These are phyloP conservation scores for Malus hybrid DNA, from an alignment of 331 rosid species.

Conservation along the genomic window DNA sequence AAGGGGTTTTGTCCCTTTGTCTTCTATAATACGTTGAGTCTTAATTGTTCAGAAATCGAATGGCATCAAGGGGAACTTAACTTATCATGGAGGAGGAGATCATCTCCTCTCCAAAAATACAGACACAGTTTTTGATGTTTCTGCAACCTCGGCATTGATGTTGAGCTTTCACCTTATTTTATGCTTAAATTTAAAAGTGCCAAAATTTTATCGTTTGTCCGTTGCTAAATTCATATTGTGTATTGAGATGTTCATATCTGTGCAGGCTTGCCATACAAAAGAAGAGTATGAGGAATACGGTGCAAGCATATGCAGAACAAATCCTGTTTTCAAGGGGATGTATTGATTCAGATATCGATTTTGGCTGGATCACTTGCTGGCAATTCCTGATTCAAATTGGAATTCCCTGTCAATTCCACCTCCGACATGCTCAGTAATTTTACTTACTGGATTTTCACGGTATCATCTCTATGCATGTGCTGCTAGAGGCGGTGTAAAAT, in stretches of 20 bases:
- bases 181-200: neutral
- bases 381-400: conserved; percentile 9
- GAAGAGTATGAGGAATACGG: conserved; percentile 95
- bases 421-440: conserved; percentile 9
- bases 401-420: conserved; percentile 1
- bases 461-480: conserved; percentile 9
- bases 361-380: conserved; percentile 11
- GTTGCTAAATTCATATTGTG: neutral
- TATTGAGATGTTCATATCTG: neutral
- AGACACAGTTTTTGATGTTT: neutral
- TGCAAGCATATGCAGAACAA: conserved; percentile 93
- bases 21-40: neutral
- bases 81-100: neutral
- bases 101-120: neutral
- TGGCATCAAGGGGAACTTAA: neutral
- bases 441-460: conserved; percentile 17
- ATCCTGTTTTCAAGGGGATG: conserved; percentile 99
- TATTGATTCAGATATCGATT: conserved; percentile 41
- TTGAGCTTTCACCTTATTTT: neutral
- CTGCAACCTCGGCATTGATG: neutral
- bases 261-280: conserved; percentile 98
- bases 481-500: conserved; percentile 49
- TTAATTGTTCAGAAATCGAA: neutral
- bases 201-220: neutral
- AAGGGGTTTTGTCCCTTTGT: neutral